These are phyloP conservation scores for Neopestalotiopsis sp. DNA, from an alignment of 2,329 filamentous ascomycete genomes.

Conservation along the genomic window DNA sequence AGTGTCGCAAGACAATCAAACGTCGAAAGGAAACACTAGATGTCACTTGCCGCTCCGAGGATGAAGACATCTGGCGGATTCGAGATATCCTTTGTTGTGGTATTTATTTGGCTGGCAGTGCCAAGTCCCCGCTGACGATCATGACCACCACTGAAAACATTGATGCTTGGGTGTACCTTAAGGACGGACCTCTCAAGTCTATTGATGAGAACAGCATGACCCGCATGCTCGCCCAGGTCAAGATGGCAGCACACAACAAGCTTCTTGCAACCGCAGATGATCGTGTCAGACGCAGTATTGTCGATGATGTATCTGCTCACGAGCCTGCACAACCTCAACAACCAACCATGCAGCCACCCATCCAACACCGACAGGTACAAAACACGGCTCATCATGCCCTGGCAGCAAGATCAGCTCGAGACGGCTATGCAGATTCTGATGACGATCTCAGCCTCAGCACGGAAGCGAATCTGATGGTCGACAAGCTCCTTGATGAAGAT, in stretches of 20 bases:
- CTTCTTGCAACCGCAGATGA: conserved; percentile 20
- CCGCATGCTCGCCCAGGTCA: conserved; percentile 11
- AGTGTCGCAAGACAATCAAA: conserved; percentile 44
- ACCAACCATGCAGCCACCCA: not conserved
- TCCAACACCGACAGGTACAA: not conserved
- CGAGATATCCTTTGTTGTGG: conserved; percentile 55
- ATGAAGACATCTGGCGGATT: conserved; percentile 50
- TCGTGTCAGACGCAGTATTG: conserved; percentile 15
- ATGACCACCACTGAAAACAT: conserved; percentile 17
- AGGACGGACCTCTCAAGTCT: conserved; percentile 20
- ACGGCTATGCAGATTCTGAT: conserved; percentile 14
- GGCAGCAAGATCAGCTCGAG: not conserved
- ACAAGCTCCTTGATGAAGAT: conserved; percentile 51
- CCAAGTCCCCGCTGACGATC: conserved; percentile 43
- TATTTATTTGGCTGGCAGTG: conserved; percentile 50
- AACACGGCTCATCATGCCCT: not conserved
- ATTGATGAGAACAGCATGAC: conserved; percentile 12
- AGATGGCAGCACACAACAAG: conserved; percentile 10
- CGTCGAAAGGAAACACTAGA: conserved; percentile 40
- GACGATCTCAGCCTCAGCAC: conserved; percentile 31
- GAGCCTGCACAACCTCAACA: not conserved
- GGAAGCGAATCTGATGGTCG: conserved; percentile 49
- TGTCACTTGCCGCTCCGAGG: conserved; percentile 35
- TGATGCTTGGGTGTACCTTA: conserved; percentile 32
- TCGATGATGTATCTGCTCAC: not conserved